These are phyloP conservation scores for Leishmania turanica DNA, from an alignment of 208 protist species.

Conservation along the genomic window DNA sequence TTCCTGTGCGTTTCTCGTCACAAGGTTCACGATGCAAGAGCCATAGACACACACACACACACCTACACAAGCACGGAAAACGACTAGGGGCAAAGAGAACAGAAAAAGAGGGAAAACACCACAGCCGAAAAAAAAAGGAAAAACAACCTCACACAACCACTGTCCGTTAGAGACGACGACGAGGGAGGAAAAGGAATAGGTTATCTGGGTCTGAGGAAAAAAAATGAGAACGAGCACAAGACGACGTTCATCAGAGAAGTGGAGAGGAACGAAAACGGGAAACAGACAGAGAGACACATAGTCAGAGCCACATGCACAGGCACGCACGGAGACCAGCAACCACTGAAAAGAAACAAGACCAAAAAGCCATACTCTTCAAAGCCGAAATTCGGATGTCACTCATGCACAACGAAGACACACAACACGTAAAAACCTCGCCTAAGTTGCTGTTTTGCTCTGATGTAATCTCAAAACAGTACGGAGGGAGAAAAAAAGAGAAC, in stretches of 20 bases:
- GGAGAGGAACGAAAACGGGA: conserved; percentile 1
- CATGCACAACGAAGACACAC: not conserved
- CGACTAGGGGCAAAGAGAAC: not conserved
- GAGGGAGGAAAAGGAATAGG: not conserved
- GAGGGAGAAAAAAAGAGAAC: not conserved
- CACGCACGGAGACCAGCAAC: not conserved
- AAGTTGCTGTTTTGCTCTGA: not conserved
- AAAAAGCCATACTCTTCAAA: not conserved
- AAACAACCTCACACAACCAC: not conserved
- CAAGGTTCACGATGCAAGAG: not conserved
- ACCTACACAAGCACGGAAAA: not conserved
- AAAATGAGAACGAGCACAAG: not conserved
- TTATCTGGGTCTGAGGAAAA: not conserved
- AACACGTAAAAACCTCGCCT: not conserved
- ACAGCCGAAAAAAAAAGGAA: not conserved
- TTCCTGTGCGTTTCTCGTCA: not conserved
- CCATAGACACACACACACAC: not conserved
- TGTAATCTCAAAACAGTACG: not conserved
- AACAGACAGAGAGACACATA: not conserved
- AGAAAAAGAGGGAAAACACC: not conserved
- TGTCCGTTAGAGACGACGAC: not conserved
- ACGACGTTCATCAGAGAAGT: conserved; percentile 1
- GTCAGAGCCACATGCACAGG: not conserved
- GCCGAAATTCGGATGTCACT: not conserved
- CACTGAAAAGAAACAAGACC: not conserved